A percentile compares a stretch with the other conserved stretches of the same genome.
These are phyloP conservation scores for Candida hungchunana DNA, from an alignment of 805 yeast species.

Conservation along the genomic window DNA sequence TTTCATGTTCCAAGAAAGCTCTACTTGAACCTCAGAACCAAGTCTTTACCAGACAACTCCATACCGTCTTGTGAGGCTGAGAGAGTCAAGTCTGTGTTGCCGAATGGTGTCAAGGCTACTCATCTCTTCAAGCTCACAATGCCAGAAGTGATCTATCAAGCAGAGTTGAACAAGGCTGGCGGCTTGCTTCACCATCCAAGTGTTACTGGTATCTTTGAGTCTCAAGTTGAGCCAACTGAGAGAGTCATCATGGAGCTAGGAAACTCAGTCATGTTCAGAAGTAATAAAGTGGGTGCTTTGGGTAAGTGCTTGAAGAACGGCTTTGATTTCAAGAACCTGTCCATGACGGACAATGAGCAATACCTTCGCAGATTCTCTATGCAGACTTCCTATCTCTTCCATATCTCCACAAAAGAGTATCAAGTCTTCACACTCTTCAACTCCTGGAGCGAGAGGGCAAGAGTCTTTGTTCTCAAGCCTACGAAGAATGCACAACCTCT, in stretches of 20 bases:
- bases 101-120: conserved; percentile 53
- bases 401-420: conserved; percentile 67
- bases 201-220: conserved; percentile 71
- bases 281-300: conserved; percentile 70
- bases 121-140: conserved; percentile 58
- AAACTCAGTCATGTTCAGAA: conserved; percentile 62
- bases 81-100: conserved; percentile 57
- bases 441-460: conserved; percentile 51
- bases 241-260: conserved; percentile 81
- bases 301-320: conserved; percentile 86
- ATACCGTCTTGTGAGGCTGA: conserved; percentile 53
- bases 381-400: conserved; percentile 62
- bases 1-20: conserved; percentile 73
- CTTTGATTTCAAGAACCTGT: conserved; percentile 59
- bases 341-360: conserved; percentile 39
- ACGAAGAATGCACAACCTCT: conserved; percentile 61
- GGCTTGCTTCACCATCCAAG: conserved; percentile 60
- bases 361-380: conserved; percentile 55
- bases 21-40: conserved; percentile 39
- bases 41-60: conserved; percentile 34
- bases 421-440: conserved; percentile 68
- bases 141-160: conserved; percentile 59
- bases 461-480: conserved; percentile 63
- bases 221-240: conserved; percentile 61
- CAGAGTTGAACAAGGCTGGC: conserved; percentile 52